Evolutionary conservation across 768 basidiomycete genomes (phyloP).

Genomic region (Lanmaoa pseudosensibilis): DNA sequence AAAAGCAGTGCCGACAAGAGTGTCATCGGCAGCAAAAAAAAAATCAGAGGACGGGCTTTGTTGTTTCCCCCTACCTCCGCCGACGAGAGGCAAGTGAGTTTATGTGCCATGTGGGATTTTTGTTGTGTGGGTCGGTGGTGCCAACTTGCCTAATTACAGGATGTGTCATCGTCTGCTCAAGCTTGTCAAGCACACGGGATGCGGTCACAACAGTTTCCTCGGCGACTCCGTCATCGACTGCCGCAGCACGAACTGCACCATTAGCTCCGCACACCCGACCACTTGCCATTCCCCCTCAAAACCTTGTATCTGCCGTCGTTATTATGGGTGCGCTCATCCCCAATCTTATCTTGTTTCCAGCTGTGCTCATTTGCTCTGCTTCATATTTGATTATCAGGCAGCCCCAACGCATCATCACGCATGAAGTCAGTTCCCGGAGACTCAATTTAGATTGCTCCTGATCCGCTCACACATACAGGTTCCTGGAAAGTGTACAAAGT

Average conservation of each 20-base stretch:
- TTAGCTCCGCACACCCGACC: slow-evolving; percentile 51
- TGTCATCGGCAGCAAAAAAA: slow-evolving; percentile 6
- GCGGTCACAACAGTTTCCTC: slow-evolving; percentile 54
- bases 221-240: slow-evolving; percentile 56
- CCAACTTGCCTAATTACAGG: slow-evolving; percentile 5
- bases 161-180: slow-evolving; percentile 70
- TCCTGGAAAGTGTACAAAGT: slow-evolving; percentile 41
- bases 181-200: slow-evolving; percentile 49
- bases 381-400: slow-evolving; percentile 36
- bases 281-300: slow-evolving; percentile 39
- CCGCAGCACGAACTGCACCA: slow-evolving; percentile 38
- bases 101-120: neutral
- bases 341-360: neutral
- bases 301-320: slow-evolving; percentile 53
- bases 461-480: slow-evolving; percentile 30
- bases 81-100: slow-evolving; percentile 38
- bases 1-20: slow-evolving; percentile 14
- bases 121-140: neutral
- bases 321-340: slow-evolving; percentile 44
- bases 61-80: slow-evolving; percentile 52
- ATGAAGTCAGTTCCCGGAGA: slow-evolving; percentile 39
- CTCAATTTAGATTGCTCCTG: slow-evolving; percentile 15
- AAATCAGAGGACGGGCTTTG: neutral
- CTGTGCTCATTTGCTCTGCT: neutral
- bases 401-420: slow-evolving; percentile 50